Percentiles rank a stretch among this genome's conserved stretches.
These are phyloP conservation scores for Neophaeococcomyces mojaviensis DNA, from an alignment of 2,329 filamentous ascomycete genomes.

Conservation along the genomic window DNA sequence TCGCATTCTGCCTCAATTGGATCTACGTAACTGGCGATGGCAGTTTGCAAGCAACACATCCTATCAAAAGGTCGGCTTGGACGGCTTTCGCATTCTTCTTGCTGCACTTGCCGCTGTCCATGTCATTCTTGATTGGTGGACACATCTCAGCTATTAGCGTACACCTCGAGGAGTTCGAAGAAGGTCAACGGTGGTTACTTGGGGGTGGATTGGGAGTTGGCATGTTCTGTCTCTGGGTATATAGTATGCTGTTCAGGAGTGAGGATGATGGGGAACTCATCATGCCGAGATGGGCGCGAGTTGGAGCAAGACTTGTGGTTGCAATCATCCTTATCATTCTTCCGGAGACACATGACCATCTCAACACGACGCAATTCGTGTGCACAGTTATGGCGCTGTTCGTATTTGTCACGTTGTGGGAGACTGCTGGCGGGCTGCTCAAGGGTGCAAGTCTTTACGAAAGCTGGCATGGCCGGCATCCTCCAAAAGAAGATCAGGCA, in stretches of 20 bases:
- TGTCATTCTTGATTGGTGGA: conserved; percentile 41
- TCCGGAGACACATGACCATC: conserved; percentile 11
- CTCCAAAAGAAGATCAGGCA: conserved; percentile 3
- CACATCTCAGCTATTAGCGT: conserved; percentile 40
- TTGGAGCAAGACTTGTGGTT: conserved; percentile 5
- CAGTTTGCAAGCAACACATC: conserved; percentile 37
- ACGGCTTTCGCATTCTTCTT: conserved; percentile 41
- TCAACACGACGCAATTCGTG: conserved; percentile 33
- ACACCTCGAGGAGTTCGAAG: conserved; percentile 32
- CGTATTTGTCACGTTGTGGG: conserved; percentile 38
- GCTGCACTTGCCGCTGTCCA: conserved; percentile 40
- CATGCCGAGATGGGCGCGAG: conserved; percentile 2
- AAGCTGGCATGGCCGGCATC: conserved; percentile 7
- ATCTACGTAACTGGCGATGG: conserved; percentile 45
- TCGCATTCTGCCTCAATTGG: conserved; percentile 47
- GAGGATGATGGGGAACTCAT: conserved; percentile 9
- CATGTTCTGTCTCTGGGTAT: conserved; percentile 34
- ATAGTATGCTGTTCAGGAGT: conserved; percentile 10
- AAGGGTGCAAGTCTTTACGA: conserved; percentile 10
- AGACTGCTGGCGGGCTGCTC: conserved; percentile 29
- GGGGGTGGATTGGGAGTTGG: conserved; percentile 41
- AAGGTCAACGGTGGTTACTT: conserved; percentile 41
- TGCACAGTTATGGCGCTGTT: conserved; percentile 39
- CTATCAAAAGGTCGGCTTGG: conserved; percentile 38
- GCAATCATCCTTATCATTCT: conserved; percentile 10